Conservation (phyloP, 2,329 filamentous ascomycete species). For the Clarireedia homoeocarpa region DNA sequence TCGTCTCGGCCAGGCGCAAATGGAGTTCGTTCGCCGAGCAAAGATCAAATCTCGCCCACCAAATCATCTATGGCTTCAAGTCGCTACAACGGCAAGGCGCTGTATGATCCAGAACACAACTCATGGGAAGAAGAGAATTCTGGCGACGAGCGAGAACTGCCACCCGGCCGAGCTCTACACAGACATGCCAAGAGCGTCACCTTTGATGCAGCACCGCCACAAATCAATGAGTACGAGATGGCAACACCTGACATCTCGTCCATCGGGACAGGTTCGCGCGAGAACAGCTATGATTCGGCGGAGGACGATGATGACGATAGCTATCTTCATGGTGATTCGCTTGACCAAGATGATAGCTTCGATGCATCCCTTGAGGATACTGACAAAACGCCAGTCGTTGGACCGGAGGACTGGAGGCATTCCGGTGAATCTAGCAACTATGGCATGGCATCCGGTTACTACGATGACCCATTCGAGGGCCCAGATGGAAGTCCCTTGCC, state of each 20-base stretch:
- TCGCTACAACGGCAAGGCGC: constrained; percentile 51
- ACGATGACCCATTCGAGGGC: constrained; percentile 59
- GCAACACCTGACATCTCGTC: constrained; percentile 94
- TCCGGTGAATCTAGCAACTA: constrained; percentile 41
- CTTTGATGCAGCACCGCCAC: constrained; percentile 86
- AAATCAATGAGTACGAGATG: constrained; percentile 98
- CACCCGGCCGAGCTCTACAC: constrained; percentile 60
- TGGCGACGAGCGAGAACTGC: constrained; percentile 49
- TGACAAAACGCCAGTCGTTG: constrained; percentile 95
- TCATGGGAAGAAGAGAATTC: constrained; percentile 62
- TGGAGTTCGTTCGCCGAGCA: constrained; percentile 46
- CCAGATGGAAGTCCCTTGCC: constrained; percentile 60
- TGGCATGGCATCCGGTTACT: constrained; percentile 20
- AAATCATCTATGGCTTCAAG: constrained; percentile 79
- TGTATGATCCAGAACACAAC: constrained; percentile 60
- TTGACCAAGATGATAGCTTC: constrained; percentile 72
- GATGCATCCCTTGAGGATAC: constrained; percentile 93
- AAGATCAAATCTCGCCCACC: constrained; percentile 67
- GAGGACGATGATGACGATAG: constrained; percentile 66
- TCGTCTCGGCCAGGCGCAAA: constrained; percentile 33
- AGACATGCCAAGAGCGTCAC: constrained; percentile 95
- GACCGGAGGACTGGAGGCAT: constrained; percentile 92
- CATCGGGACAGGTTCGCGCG: constrained; percentile 78
- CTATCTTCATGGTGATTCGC: constrained; percentile 44
- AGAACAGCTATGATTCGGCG: constrained; percentile 86